Conservation (phyloP, 768 basidiomycete species). For the Amanita rubescens region DNA sequence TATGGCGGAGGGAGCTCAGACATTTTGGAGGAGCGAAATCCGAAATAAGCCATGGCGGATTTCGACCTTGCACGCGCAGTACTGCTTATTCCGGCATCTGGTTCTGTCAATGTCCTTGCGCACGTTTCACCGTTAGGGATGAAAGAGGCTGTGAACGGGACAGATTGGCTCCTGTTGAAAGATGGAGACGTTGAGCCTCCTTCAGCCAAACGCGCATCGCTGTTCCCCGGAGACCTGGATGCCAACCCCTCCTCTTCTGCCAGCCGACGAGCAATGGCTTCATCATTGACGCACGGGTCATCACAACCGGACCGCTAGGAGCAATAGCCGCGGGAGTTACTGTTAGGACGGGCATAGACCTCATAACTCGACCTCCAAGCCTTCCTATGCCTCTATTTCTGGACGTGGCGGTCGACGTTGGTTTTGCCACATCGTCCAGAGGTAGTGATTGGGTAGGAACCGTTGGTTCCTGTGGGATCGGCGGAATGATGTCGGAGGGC, state of each 20-base stretch:
- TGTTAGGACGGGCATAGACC: not conserved
- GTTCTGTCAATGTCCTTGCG: not conserved
- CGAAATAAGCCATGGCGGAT: not conserved
- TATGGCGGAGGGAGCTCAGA: constrained; percentile 1
- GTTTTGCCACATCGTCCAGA: too few species aligned
- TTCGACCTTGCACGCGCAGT: not conserved
- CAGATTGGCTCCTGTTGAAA: not conserved
- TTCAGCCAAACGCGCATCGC: not conserved
- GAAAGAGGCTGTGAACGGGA: not conserved
- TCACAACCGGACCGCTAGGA: not conserved
- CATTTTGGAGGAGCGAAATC: not conserved
- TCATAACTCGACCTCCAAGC: not conserved
- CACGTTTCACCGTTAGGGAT: not conserved
- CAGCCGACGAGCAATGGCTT: constrained; percentile 23
- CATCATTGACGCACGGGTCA: not conserved
- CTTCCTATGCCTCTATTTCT: not conserved
- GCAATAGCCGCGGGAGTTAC: not conserved
- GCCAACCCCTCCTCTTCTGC: constrained; percentile 30
- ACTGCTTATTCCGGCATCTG: not conserved
- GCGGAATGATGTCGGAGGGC: not conserved
- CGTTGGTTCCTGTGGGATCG: not conserved
- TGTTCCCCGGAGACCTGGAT: not conserved
- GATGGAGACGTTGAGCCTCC: not conserved
- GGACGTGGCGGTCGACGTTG: not conserved
- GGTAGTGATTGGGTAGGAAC: not conserved